These are phyloP conservation scores for Calonectria pseudoreteaudii DNA, from an alignment of 2,329 filamentous ascomycete species.

Conservation along the genomic window DNA sequence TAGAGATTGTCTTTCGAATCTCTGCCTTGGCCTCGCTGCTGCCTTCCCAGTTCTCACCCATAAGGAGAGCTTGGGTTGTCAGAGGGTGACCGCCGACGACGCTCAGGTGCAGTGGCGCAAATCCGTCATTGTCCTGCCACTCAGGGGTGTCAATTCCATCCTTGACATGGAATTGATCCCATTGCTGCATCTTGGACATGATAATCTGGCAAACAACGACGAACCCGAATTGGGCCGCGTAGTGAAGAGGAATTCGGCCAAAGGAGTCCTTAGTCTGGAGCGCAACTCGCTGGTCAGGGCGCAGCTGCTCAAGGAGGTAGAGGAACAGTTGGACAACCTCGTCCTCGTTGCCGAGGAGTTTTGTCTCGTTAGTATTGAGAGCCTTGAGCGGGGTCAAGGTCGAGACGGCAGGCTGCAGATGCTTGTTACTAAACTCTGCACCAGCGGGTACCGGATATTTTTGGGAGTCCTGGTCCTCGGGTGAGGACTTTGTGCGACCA, in stretches of 20 bases:
- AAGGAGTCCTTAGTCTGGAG: conserved; percentile 80
- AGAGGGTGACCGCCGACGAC: conserved; percentile 91
- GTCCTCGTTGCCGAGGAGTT: conserved; percentile 76
- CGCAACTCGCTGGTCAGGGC: conserved; percentile 73
- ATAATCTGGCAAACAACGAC: conserved; percentile 90
- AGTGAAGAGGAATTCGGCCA: conserved; percentile 88
- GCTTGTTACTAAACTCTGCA: conserved; percentile 73
- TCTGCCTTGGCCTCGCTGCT: conserved; percentile 70
- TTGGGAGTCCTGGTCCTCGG: conserved; percentile 63
- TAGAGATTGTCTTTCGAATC: conserved; percentile 77
- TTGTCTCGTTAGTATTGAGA: conserved; percentile 74
- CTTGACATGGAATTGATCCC: conserved; percentile 86
- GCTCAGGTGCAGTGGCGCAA: conserved; percentile 89
- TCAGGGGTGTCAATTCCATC: conserved; percentile 86
- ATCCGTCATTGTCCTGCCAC: conserved; percentile 95
- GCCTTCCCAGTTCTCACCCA: conserved; percentile 82
- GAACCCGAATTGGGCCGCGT: conserved; percentile 94
- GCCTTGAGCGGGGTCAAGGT: conserved; percentile 71
- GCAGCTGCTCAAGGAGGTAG: conserved; percentile 75
- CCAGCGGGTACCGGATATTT: conserved; percentile 62
- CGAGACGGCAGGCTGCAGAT: conserved; percentile 82
- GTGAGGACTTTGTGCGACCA: conserved; percentile 74
- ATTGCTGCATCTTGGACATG: conserved; percentile 88
- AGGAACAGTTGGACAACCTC: conserved; percentile 77
- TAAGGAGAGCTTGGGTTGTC: conserved; percentile 84